phyloP scores from a whole-genome alignment of 176 grass and related monocot genomes.

The Carex kokanica region DNA sequence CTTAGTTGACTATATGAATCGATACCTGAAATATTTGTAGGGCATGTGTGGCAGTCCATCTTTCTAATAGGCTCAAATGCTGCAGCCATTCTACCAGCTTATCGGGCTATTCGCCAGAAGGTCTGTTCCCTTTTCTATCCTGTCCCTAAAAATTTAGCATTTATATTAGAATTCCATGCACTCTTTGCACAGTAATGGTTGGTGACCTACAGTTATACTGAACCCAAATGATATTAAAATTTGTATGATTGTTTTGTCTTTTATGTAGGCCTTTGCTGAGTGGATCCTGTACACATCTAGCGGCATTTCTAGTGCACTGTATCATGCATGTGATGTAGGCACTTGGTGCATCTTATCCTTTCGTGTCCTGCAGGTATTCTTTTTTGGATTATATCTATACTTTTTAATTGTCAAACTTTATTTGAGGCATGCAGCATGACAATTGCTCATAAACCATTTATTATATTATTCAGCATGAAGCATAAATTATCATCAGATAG shows the following conservation, averaged over 20 bases:
- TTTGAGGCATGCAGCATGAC: not conserved
- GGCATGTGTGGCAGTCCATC: conserved; percentile 88
- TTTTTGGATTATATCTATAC: not conserved
- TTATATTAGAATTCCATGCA: not conserved
- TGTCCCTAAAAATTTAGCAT: not conserved
- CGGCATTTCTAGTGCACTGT: conserved; percentile 86
- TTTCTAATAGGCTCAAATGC: conserved; percentile 94
- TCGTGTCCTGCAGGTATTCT: conserved; percentile 74
- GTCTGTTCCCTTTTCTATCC: conserved; percentile 39
- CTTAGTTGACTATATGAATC: not conserved
- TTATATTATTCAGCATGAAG: not conserved
- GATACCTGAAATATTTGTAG: conserved; percentile 38
- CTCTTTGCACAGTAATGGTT: not conserved
- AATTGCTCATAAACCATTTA: not conserved
- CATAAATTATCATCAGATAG: not conserved
- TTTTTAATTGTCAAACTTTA: conserved; percentile 5
- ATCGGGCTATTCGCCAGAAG: conserved; percentile 79
- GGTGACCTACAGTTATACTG: not conserved
- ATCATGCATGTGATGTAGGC: conserved; percentile 94
- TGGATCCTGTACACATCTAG: conserved; percentile 95
- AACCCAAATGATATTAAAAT: conserved; percentile 17
- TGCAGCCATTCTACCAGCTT: conserved; percentile 84
- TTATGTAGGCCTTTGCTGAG: conserved; percentile 77
- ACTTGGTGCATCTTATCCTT: conserved; percentile 94
- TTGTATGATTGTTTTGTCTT: conserved; percentile 23